A percentile compares a stretch with the other conserved stretches of the same genome.
Conservation (phyloP, 2,329 filamentous ascomycete genomes). For the Neurospora crassa region DNA sequence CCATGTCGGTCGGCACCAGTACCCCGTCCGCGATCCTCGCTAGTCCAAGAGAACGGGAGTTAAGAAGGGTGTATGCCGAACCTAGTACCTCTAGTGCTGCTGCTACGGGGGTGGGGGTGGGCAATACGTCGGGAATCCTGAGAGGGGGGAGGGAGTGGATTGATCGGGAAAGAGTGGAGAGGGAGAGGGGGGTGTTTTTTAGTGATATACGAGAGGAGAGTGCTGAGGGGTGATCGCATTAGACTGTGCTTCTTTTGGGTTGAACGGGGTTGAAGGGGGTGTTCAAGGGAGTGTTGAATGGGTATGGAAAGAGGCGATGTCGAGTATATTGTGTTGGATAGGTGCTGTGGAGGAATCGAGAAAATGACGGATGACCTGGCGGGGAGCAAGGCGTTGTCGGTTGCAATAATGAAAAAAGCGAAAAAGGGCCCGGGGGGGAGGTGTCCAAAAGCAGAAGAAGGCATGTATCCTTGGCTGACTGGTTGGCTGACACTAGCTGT, state of each 20-base stretch:
- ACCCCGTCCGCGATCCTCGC: conserved; percentile 18
- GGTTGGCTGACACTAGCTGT: not conserved
- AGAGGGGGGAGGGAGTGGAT: not conserved
- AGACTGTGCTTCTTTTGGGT: not conserved
- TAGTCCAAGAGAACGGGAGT: conserved; percentile 16
- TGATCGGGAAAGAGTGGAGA: not conserved
- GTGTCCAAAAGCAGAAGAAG: no score
- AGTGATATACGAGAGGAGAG: conserved; percentile 18
- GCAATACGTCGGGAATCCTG: not conserved
- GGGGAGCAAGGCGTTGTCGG: not conserved
- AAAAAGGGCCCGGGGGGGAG: no score
- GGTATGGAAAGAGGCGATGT: not conserved
- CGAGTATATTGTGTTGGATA: not conserved
- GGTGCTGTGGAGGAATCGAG: not conserved
- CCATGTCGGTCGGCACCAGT: conserved; percentile 5
- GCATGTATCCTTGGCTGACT: no score
- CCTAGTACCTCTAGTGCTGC: no score
- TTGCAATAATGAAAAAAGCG: no score
- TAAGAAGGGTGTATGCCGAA: conserved; percentile 12
- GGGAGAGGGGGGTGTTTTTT: conserved; percentile 11
- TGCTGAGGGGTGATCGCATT: not conserved
- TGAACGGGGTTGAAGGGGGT: no score
- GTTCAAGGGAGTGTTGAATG: no score
- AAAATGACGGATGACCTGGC: not conserved
- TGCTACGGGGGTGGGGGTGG: not conserved